Percentiles rank a stretch among this genome's conserved stretches.
Evolutionary conservation across 2,329 filamentous ascomycete species (phyloP).

Genomic region (Coniochaeta sp.): DNA sequence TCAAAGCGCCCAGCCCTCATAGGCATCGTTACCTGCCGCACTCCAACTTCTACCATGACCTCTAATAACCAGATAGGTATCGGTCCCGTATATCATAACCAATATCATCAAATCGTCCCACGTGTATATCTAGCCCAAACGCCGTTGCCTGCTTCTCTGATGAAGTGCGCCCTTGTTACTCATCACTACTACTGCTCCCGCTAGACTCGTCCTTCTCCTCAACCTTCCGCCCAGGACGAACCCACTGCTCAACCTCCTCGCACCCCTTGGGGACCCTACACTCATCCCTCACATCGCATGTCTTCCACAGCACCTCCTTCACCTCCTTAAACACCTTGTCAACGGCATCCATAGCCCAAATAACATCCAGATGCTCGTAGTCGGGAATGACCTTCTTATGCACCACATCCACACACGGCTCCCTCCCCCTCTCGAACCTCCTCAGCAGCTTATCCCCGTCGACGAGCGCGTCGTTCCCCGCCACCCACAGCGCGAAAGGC

Average conservation of each 20-base stretch:
- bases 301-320: slow-evolving; percentile 78
- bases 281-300: slow-evolving; percentile 44
- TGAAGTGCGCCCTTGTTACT: too few species aligned
- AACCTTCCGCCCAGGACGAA: slow-evolving; percentile 12
- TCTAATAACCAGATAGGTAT: too few species aligned
- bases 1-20: too few species aligned
- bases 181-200: slow-evolving; percentile 21
- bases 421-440: slow-evolving; percentile 67
- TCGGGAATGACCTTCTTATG: slow-evolving; percentile 77
- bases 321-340: slow-evolving; percentile 79
- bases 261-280: slow-evolving; percentile 63
- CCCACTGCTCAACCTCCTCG: slow-evolving; percentile 39
- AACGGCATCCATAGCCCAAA: slow-evolving; percentile 88
- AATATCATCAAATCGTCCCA: too few species aligned
- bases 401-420: slow-evolving; percentile 75
- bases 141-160: too few species aligned
- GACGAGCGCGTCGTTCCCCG: slow-evolving; percentile 75
- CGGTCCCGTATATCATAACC: too few species aligned
- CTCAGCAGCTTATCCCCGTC: slow-evolving; percentile 70
- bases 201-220: slow-evolving; percentile 12
- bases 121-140: too few species aligned
- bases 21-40: too few species aligned
- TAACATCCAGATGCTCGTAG: slow-evolving; percentile 90
- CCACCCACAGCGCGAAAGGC: slow-evolving; percentile 84
- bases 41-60: too few species aligned